Conservation (phyloP, 495 filamentous ascomycete genomes). For the Penicillium cosmopolitanum region DNA sequence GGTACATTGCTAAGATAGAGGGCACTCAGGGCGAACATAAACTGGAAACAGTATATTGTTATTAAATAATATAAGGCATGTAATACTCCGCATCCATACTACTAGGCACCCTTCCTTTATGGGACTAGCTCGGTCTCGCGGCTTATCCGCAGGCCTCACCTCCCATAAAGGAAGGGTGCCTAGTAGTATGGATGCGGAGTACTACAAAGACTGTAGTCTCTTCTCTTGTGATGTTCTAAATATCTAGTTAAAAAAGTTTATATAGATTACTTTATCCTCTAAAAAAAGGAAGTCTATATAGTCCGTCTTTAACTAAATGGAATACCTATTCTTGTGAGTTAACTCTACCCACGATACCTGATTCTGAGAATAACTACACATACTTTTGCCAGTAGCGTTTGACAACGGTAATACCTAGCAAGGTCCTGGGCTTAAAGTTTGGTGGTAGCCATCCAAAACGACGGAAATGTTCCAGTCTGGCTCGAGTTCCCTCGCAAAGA, state of each 20-base stretch:
- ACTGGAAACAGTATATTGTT: too few relatives aligned
- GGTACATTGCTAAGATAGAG: too few relatives aligned
- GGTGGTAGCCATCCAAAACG: constrained; percentile 34
- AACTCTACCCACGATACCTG: background rate
- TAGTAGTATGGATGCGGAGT: too few relatives aligned
- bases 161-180: too few relatives aligned
- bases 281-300: constrained; percentile 30
- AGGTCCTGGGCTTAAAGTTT: constrained; percentile 34
- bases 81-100: too few relatives aligned
- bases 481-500: constrained; percentile 35
- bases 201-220: constrained; percentile 29
- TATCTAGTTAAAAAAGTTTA: constrained; percentile 41
- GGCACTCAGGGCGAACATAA: too few relatives aligned
- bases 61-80: too few relatives aligned
- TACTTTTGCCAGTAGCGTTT: constrained; percentile 35
- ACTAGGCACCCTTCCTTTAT: too few relatives aligned
- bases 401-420: constrained; percentile 30
- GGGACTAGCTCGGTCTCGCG: too few relatives aligned
- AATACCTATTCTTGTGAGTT: constrained; percentile 30
- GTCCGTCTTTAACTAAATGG: constrained; percentile 32
- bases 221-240: constrained; percentile 31
- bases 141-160: too few relatives aligned
- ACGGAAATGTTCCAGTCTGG: constrained; percentile 33
- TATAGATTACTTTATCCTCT: constrained; percentile 29
- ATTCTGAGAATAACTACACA: constrained; percentile 8